A percentile compares a stretch with the other conserved stretches of the same genome.
Conservation (phyloP, 2,329 filamentous ascomycete species). For the Talaromyces sp. region DNA sequence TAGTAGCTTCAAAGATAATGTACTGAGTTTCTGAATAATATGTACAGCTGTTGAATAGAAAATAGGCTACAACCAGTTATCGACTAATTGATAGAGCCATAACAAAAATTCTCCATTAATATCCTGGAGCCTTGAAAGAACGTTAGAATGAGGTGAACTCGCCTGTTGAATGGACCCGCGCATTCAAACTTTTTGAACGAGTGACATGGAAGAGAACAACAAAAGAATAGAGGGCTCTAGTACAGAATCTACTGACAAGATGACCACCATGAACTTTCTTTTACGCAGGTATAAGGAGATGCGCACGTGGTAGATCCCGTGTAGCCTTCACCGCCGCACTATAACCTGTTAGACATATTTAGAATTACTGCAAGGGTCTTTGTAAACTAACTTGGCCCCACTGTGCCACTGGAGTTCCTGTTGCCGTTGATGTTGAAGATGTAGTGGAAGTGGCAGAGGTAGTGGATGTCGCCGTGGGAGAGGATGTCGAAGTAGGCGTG, state of each 20-base stretch:
- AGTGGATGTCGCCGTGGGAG: background rate
- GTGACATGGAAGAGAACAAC: background rate
- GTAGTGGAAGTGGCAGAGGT: background rate
- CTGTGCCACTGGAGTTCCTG: slow-evolving; percentile 5
- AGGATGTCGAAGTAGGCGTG: background rate
- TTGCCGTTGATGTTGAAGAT: background rate
- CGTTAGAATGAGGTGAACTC: background rate
- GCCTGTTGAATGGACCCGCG: background rate
- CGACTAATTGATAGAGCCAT: background rate
- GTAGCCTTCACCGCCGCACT: slow-evolving; percentile 9
- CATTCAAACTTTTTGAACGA: background rate
- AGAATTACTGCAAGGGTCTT: background rate
- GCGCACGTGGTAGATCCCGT: slow-evolving; percentile 9
- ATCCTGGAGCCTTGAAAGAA: background rate
- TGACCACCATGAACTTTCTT: slow-evolving; percentile 7
- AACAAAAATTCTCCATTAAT: background rate
- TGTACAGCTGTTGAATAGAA: background rate
- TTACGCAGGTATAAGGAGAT: slow-evolving; percentile 6
- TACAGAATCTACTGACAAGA: slow-evolving; percentile 4
- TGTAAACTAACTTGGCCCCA: slow-evolving; percentile 9
- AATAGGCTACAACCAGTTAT: background rate
- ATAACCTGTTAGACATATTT: background rate
- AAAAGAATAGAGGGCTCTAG: background rate
- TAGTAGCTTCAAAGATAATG: background rate
- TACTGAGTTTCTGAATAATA: background rate